Conservation (phyloP, 148 eudicot genomes). For the Vaccinium corymbosum region DNA sequence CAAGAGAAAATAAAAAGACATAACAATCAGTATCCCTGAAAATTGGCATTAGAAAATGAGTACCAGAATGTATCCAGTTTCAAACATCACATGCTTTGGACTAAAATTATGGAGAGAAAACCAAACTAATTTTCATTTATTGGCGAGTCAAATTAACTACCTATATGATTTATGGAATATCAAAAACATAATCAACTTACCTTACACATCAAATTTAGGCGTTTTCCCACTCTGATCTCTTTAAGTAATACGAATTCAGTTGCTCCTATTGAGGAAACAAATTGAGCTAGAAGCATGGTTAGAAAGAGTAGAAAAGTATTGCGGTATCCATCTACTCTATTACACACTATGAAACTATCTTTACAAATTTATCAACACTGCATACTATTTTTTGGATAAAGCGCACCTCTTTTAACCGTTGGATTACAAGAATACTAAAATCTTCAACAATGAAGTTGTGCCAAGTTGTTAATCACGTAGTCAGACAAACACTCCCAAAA, state of each 20-base stretch:
- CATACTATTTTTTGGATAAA: not conserved
- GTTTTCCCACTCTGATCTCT: conserved; percentile 53
- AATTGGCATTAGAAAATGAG: not conserved
- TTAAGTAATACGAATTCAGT: conserved; percentile 37
- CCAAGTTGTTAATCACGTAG: not conserved
- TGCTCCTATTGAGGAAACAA: conserved; percentile 34
- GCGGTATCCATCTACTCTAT: not conserved
- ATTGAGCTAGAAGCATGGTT: not conserved
- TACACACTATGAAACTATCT: not conserved
- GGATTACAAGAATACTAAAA: not conserved
- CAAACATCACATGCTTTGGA: not conserved
- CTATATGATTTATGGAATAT: not conserved
- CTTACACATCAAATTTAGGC: conserved; percentile 66
- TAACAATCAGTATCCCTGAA: not conserved
- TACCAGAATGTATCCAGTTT: not conserved
- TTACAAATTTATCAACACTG: not conserved
- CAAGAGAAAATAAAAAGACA: conserved; percentile 13
- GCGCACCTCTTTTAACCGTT: not conserved
- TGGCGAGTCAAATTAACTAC: not conserved
- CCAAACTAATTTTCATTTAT: not conserved
- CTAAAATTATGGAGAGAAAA: not conserved
- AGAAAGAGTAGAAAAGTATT: not conserved
- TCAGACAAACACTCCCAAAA: not conserved
- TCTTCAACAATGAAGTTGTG: not conserved
- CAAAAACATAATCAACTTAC: conserved; percentile 26